Evolutionary conservation across 768 basidiomycete genomes (phyloP).

Genomic region (Gloeopeniophorella convolvens): DNA sequence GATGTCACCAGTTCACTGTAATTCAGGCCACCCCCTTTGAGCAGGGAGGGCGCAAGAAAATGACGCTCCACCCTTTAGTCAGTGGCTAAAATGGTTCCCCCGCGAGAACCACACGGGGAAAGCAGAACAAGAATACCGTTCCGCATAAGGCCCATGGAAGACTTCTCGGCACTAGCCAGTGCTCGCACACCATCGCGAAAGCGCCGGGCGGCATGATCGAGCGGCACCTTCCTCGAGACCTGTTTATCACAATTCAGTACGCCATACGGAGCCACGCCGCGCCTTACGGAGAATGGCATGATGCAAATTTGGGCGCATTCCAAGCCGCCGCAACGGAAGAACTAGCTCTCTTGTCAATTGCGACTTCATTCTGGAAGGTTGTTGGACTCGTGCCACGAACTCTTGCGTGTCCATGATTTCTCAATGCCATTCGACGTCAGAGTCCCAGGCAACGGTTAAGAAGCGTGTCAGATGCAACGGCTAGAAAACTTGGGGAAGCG

Average conservation of each 20-base stretch:
- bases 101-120: slow-evolving; percentile 1
- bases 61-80: slow-evolving; percentile 8
- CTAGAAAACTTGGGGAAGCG: too few species aligned
- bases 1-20: too few species aligned
- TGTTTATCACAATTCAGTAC: slow-evolving; percentile 5
- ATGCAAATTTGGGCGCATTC: background rate
- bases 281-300: background rate
- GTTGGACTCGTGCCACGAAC: too few species aligned
- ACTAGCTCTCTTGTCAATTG: too few species aligned
- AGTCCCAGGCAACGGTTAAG: too few species aligned
- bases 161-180: background rate
- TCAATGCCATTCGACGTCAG: too few species aligned
- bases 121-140: slow-evolving; percentile 4
- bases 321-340: background rate
- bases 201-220: slow-evolving; percentile 8
- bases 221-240: background rate
- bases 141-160: slow-evolving; percentile 16
- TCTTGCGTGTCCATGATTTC: too few species aligned
- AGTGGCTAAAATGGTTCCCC: slow-evolving; percentile 2
- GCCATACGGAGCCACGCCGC: background rate
- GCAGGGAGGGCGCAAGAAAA: background rate
- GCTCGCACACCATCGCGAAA: background rate
- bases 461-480: background rate
- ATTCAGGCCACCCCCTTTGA: background rate
- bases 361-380: too few species aligned